A percentile compares a stretch with the other conserved stretches of the same genome.
Conservation (phyloP, 1,284 basidiomycete genomes). For the Ustilago nuda region DNA sequence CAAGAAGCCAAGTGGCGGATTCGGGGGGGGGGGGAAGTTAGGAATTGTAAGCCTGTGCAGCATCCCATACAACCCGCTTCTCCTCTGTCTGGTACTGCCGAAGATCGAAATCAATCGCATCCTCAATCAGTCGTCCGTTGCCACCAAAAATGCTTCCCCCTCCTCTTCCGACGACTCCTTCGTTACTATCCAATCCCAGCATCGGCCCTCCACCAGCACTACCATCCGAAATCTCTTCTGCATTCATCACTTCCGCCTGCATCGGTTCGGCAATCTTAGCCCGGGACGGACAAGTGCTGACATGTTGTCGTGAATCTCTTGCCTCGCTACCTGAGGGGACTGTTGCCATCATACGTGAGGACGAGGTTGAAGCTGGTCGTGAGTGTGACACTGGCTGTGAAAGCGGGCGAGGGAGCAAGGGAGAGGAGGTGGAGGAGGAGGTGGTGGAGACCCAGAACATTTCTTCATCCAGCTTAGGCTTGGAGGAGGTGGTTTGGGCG, state of each 20-base stretch:
- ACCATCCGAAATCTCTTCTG: slow-evolving; percentile 27
- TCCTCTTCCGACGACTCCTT: not conserved
- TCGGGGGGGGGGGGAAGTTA: not conserved
- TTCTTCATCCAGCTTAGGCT: slow-evolving; percentile 35
- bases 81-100: not conserved
- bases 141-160: slow-evolving; percentile 29
- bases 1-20: not conserved
- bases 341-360: slow-evolving; percentile 20
- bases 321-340: slow-evolving; percentile 17
- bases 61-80: slow-evolving; percentile 35
- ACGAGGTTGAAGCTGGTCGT: slow-evolving; percentile 18
- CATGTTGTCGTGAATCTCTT: slow-evolving; percentile 37
- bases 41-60: slow-evolving; percentile 41
- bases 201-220: slow-evolving; percentile 5
- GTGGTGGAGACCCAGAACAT: slow-evolving; percentile 47
- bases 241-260: slow-evolving; percentile 47
- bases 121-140: slow-evolving; percentile 18
- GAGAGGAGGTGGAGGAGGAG: slow-evolving; percentile 11
- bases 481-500: slow-evolving; percentile 8
- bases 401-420: slow-evolving; percentile 20
- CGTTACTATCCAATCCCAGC: not conserved
- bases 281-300: slow-evolving; percentile 23
- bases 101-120: slow-evolving; percentile 36
- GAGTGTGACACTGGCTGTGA: slow-evolving; percentile 17
- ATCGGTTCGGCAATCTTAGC: slow-evolving; percentile 43